Evolutionary conservation across 495 filamentous ascomycete genomes (phyloP).

Genomic region (Apiosordaria backusii): DNA sequence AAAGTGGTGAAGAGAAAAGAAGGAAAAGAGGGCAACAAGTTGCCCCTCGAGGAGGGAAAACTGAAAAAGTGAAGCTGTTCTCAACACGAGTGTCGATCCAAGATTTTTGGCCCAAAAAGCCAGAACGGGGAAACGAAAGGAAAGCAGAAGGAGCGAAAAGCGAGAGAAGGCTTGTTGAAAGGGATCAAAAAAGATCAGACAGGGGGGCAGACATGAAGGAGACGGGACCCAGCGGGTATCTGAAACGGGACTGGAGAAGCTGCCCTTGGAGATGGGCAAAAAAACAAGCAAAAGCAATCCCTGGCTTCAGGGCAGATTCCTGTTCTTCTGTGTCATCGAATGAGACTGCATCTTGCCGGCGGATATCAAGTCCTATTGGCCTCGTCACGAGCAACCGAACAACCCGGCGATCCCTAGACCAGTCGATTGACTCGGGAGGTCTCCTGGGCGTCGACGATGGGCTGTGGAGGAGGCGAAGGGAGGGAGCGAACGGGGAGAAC

Average conservation of each 20-base stretch:
- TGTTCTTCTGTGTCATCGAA: neutral
- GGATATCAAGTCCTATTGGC: neutral
- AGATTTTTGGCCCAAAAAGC: conserved; percentile 19
- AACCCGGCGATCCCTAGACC: neutral
- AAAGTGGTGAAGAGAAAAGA: conserved; percentile 36
- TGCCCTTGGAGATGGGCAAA: conserved; percentile 12
- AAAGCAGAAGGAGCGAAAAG: conserved; percentile 14
- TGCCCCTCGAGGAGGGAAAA: conserved; percentile 21
- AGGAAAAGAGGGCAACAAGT: conserved; percentile 23
- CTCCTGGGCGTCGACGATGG: neutral
- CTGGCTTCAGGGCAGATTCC: neutral
- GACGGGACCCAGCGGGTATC: conserved; percentile 28
- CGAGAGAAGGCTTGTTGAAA: conserved; percentile 5
- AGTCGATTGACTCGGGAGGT: neutral
- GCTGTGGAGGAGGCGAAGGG: neutral
- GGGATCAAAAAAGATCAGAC: conserved; percentile 8
- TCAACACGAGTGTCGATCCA: conserved; percentile 3
- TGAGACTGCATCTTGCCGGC: neutral
- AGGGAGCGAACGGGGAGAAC: neutral
- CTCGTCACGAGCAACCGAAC: neutral
- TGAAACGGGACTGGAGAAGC: conserved; percentile 32
- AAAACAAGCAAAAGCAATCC: neutral
- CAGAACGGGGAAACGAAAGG: conserved; percentile 10
- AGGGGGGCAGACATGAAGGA: conserved; percentile 9
- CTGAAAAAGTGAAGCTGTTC: conserved; percentile 9